Base-by-base conservation (phyloP, 2,329 filamentous ascomycete genomes). In the Diaporthe batatas region DNA sequence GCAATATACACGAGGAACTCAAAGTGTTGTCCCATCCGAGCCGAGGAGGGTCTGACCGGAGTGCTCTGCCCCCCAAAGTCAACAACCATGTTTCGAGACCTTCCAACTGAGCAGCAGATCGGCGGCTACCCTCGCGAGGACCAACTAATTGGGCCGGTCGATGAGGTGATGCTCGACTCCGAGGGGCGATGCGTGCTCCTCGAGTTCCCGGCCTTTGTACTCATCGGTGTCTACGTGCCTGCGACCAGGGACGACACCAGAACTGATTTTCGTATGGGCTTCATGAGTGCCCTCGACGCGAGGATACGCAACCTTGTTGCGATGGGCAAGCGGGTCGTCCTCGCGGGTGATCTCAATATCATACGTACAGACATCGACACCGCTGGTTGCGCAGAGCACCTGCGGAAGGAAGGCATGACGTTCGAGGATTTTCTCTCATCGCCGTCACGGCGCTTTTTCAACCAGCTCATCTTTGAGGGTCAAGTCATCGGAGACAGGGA, bases 31-130 rank as follows among this genome's bases (percentile, higher is more conserved):
- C 96, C 96, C 0, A 93, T 98, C 34, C 91, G 92, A 74, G 96
- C 95, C 4, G 96, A 99, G 83, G 96, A 98, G 84, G 96, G 96
- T n/a, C 87, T 99, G 70, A 92, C 94, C 0, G 96, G 96, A 21
- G 85, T 94, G 6, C 88, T 98, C 18, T 91, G 89, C 57, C 90
- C 92, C 7, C 93, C 94, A 0, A 93, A 90, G 77, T 93, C 92
- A 0, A 86, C 89, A 1, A 91, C 86, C 3, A 88, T 88, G 47
- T 98, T 94, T 80, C 89, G 92, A 75, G 91, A 96, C 72, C 89
- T 97, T 6, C 92, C 94, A 2, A 82, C 87, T 29, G 88, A 91
- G 23, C 88, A 94, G 75, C 92, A 92, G 77, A 97, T 99, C 73
- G 96, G 96, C 6, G 96, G 96, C 5, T 98, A 98, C 81, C 95